Conservation (phyloP, 148 eudicot species). For the Fagopyrum homotropicum region DNA sequence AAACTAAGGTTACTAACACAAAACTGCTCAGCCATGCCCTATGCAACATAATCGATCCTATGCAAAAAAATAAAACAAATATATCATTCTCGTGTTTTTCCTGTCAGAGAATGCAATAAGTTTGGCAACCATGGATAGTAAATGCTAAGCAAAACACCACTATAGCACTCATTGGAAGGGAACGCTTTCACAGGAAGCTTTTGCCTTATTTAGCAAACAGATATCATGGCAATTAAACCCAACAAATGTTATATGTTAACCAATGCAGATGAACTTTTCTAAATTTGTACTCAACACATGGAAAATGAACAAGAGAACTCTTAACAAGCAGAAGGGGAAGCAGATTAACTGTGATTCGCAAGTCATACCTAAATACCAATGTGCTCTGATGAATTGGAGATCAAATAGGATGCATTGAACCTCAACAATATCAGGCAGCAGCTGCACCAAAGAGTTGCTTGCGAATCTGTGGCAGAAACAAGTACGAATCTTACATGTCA, state of each 20-base stretch:
- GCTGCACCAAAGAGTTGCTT: constrained; percentile 52
- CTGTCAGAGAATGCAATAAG: background rate
- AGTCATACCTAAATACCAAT: background rate
- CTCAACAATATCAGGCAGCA: constrained; percentile 35
- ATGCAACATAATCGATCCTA: too few species aligned
- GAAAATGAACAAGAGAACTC: background rate
- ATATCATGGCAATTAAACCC: background rate
- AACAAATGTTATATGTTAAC: background rate
- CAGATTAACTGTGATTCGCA: background rate
- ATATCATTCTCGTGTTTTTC: too few species aligned
- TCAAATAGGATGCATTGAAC: background rate
- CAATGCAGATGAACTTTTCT: constrained; percentile 2
- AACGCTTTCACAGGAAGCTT: background rate
- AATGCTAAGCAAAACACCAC: background rate
- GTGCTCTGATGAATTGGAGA: background rate
- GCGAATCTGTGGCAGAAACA: constrained; percentile 58
- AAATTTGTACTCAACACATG: background rate
- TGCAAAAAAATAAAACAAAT: too few species aligned
- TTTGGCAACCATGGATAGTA: background rate
- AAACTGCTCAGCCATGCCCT: too few species aligned
- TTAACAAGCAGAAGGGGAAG: background rate
- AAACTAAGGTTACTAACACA: too few species aligned
- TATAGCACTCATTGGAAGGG: background rate
- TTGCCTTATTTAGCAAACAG: constrained; percentile 4
- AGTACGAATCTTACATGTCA: background rate